Conservation (phyloP, 1,139 yeast species). For the Candida albicans region DNA sequence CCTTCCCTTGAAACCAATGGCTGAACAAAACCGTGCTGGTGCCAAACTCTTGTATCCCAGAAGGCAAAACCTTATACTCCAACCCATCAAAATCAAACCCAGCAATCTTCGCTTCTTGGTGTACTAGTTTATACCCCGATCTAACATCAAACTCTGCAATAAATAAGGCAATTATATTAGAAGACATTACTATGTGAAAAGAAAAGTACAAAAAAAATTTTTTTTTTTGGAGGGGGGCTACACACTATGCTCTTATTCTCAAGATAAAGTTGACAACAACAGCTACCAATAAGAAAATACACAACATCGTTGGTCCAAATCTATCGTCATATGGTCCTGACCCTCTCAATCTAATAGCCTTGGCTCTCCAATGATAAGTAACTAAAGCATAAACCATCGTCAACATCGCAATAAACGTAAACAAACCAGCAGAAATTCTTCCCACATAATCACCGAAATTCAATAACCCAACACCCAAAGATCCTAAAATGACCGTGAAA, state of each 20-base stretch:
- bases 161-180: conserved; percentile 51
- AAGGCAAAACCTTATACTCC: conserved; percentile 77
- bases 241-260: conserved; percentile 59
- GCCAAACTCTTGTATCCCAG: conserved; percentile 71
- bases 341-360: conserved; percentile 95
- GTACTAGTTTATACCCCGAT: conserved; percentile 60
- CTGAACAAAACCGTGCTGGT: conserved; percentile 46
- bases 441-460: conserved; percentile 96
- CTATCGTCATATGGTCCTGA: conserved; percentile 98
- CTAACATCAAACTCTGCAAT: conserved; percentile 63
- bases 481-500: conserved; percentile 95
- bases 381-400: conserved; percentile 94
- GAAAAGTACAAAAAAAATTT: neutral
- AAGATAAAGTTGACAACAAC: conserved; percentile 88
- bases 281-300: conserved; percentile 88
- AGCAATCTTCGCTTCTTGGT: conserved; percentile 41
- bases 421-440: conserved; percentile 87
- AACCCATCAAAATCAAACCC: conserved; percentile 36
- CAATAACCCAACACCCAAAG: conserved; percentile 90
- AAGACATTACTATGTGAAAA: conserved; percentile 14
- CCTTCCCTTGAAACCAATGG: conserved; percentile 27
- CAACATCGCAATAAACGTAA: conserved; percentile 93
- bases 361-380: conserved; percentile 99
- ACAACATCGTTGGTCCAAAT: conserved; percentile 98
- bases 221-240: conserved; percentile 1